Base-by-base conservation (phyloP, 208 protist species). In the Tritrichomonas foetus region DNA sequence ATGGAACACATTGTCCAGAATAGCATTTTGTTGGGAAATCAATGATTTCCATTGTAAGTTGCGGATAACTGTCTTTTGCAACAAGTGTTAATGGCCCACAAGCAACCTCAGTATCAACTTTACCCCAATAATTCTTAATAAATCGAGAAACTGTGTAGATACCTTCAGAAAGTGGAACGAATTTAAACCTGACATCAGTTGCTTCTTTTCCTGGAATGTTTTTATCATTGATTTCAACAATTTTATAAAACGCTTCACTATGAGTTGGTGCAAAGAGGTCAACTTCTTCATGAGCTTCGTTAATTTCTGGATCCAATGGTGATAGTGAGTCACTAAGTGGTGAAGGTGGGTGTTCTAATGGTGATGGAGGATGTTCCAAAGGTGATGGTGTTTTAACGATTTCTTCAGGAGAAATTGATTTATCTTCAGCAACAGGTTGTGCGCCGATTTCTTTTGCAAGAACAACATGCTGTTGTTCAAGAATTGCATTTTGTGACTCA, bases 91-190 rank as follows among this genome's bases (percentile, higher is more conserved):
- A 33, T 41, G 78, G 78, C 39, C 47, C 78, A n/a, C 78, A 89
- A 9, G 33, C 47, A 1, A 89, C 47, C 16, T 89, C 78, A 39
- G 78, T 89, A 57, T 89, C 47, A 61, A 89, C 20, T 0, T 57
- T n/a, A 13, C 78, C 78, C 78, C 78, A 89, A n/a, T 89, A 89
- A 57, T 57, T 89, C 47, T 89, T 89, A 0, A 14, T 11, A n/a
- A 89, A 89, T 36, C 44, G 53, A 25, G 16, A 22, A 16, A 89
- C 44, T n/a, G 44, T 89, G 30, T 53, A 89, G 2, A 9, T 2
- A 39, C 78, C 78, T 39, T 53, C 41, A 3, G 20, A 13, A 27
- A 53, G 47, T n/a, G 78, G 41, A 61, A 33, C 57, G 30, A 89
- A 89, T 57, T 49, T 49, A 16, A 53, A 89, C 41, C 44, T 89